These are phyloP conservation scores for Neurospora crassa DNA, from an alignment of 2,329 filamentous ascomycete species.

Conservation along the genomic window DNA sequence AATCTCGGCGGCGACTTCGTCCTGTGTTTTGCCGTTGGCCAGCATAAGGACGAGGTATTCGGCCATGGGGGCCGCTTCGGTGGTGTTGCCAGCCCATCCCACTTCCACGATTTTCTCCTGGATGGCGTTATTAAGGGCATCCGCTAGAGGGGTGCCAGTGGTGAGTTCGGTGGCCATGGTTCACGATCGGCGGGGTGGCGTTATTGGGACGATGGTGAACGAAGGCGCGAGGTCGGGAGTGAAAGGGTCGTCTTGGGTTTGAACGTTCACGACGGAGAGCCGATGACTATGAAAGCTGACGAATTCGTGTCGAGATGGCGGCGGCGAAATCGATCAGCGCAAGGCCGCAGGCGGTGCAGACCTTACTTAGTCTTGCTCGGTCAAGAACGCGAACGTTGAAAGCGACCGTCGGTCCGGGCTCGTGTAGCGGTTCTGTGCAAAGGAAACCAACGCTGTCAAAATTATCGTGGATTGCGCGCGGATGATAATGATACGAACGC, in stretches of 20 bases:
- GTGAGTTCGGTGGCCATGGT: slow-evolving; percentile 69
- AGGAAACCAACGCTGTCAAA: background rate
- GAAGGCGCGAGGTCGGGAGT: background rate
- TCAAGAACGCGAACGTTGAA: background rate
- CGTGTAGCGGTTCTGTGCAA: background rate
- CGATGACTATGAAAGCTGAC: background rate
- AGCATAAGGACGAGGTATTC: slow-evolving; percentile 98
- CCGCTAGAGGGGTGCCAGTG: slow-evolving; percentile 72
- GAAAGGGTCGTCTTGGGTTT: background rate
- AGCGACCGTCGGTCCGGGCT: background rate
- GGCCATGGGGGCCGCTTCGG: slow-evolving; percentile 71
- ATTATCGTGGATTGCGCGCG: background rate
- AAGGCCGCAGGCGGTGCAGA: background rate
- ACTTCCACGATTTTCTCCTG: slow-evolving; percentile 88
- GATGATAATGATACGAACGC: background rate
- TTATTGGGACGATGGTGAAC: background rate
- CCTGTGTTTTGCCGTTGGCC: slow-evolving; percentile 85
- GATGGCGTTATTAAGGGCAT: slow-evolving; percentile 72
- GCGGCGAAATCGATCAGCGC: background rate
- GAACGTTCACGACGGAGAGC: background rate
- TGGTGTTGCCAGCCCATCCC: slow-evolving; percentile 76
- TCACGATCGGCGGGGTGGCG: background rate
- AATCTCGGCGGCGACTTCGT: slow-evolving; percentile 81
- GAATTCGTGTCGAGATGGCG: background rate
- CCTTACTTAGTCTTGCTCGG: background rate